Conservation (phyloP, 1,284 basidiomycete species). For the Ganoderma sinense region DNA sequence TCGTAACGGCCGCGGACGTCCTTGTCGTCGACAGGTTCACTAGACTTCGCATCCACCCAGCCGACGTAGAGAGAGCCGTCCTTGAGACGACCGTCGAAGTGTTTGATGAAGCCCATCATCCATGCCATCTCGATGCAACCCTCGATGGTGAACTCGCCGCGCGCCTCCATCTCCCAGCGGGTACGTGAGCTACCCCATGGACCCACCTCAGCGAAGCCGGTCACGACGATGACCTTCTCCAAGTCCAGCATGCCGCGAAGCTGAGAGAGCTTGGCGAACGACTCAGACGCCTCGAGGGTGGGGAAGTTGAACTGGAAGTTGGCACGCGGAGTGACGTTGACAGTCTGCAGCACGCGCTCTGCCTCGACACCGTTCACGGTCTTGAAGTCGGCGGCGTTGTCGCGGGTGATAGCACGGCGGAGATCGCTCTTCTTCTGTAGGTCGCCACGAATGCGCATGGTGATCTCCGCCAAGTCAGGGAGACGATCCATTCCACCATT, state of each 20-base stretch:
- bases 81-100: constrained; percentile 97
- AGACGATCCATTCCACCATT: constrained; percentile 98
- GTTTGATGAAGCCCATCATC: constrained; percentile 99
- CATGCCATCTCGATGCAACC: constrained; percentile 99
- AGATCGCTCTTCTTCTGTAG: constrained; percentile 88
- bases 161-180: constrained; percentile 99
- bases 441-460: constrained; percentile 83
- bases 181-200: constrained; percentile 98
- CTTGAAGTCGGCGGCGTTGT: constrained; percentile 96
- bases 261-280: constrained; percentile 77
- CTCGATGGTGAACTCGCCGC: constrained; percentile 93
- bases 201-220: constrained; percentile 98
- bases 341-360: constrained; percentile 92
- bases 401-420: constrained; percentile 91
- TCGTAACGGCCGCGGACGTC: constrained; percentile 95
- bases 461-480: constrained; percentile 93
- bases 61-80: constrained; percentile 93
- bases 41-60: constrained; percentile 96
- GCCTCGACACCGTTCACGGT: constrained; percentile 91
- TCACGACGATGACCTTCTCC: constrained; percentile 93
- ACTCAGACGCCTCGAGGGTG: constrained; percentile 69
- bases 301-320: constrained; percentile 99
- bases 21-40: constrained; percentile 98
- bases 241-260: constrained; percentile 91
- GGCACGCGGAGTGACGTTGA: constrained; percentile 93